phyloP scores from a whole-genome alignment of 768 basidiomycete genomes.

The Rhodotorula babjevae region DNA sequence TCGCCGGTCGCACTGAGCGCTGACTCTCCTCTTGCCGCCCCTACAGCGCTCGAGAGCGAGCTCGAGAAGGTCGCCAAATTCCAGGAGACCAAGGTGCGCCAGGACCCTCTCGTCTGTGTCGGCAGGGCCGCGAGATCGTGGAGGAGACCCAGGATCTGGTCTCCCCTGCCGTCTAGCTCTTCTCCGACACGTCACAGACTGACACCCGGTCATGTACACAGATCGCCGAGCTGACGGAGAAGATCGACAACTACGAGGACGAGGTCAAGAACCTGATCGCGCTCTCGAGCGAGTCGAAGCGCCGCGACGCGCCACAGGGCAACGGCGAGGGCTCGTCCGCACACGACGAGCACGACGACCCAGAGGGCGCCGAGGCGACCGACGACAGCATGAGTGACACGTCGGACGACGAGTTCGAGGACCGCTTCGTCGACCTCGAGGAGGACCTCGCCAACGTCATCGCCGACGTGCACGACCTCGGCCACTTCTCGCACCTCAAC shows the following conservation, averaged over 20 bases:
- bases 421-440: slow-evolving; percentile 77
- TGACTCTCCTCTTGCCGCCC: slow-evolving; percentile 42
- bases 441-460: slow-evolving; percentile 93
- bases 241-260: slow-evolving; percentile 76
- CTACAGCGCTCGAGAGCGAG: slow-evolving; percentile 62
- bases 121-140: no score
- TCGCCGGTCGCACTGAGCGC: no score
- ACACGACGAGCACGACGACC: slow-evolving; percentile 56
- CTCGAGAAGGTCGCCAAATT: slow-evolving; percentile 92
- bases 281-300: slow-evolving; percentile 45
- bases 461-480: slow-evolving; percentile 56
- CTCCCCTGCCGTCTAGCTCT: no score
- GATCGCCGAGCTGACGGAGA: slow-evolving; percentile 73
- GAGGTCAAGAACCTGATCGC: slow-evolving; percentile 72
- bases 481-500: slow-evolving; percentile 91
- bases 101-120: background rate
- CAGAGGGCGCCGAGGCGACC: slow-evolving; percentile 42
- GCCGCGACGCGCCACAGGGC: slow-evolving; percentile 42
- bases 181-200: no score
- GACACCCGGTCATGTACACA: no score
- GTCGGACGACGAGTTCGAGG: slow-evolving; percentile 61
- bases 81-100: slow-evolving; percentile 73
- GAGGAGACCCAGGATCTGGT: no score
- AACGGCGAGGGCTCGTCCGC: slow-evolving; percentile 49
- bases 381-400: slow-evolving; percentile 52